A percentile compares a stretch with the other conserved stretches of the same genome.
Evolutionary conservation across 2,329 filamentous ascomycete species (phyloP).

Genomic region (Pseudogymnoascus sp.): DNA sequence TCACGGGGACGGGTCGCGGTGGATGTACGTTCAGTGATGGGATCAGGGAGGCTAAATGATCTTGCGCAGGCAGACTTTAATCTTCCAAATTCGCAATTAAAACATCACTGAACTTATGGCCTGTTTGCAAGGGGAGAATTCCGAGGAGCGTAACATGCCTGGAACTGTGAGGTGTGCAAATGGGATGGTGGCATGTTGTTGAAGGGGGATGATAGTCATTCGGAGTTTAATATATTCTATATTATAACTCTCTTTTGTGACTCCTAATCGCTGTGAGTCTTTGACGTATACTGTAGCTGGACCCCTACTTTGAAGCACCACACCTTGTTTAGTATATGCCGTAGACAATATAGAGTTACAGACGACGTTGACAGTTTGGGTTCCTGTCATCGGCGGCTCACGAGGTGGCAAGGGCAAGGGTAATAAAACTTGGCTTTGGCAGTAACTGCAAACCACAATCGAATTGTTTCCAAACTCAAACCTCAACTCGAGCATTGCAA

Average conservation of each 20-base stretch:
- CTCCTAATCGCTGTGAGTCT: neutral
- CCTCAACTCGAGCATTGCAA: neutral
- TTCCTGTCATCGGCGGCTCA: neutral
- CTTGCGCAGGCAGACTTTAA: neutral
- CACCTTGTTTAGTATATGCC: neutral
- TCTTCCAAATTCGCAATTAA: conserved; percentile 9
- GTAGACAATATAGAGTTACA: neutral
- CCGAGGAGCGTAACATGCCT: neutral
- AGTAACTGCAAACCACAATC: neutral
- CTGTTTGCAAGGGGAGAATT: neutral
- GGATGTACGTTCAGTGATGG: conserved; percentile 8
- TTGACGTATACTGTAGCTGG: neutral
- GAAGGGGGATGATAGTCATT: neutral
- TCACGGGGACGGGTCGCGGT: conserved; percentile 2
- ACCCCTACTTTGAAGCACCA: neutral
- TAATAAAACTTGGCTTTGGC: neutral
- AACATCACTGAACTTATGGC: conserved; percentile 6
- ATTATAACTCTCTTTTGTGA: conserved; percentile 2
- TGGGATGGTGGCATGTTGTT: conserved; percentile 5
- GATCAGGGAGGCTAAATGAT: conserved; percentile 10
- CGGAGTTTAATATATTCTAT: conserved; percentile 8
- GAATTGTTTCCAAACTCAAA: conserved; percentile 1
- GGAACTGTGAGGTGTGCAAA: conserved; percentile 6
- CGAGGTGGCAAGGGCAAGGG: neutral
- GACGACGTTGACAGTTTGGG: neutral